Percentiles rank a stretch among this genome's conserved stretches.
These are phyloP conservation scores for Mariannaea elegans DNA, from an alignment of 2,329 filamentous ascomycete species.

Conservation along the genomic window DNA sequence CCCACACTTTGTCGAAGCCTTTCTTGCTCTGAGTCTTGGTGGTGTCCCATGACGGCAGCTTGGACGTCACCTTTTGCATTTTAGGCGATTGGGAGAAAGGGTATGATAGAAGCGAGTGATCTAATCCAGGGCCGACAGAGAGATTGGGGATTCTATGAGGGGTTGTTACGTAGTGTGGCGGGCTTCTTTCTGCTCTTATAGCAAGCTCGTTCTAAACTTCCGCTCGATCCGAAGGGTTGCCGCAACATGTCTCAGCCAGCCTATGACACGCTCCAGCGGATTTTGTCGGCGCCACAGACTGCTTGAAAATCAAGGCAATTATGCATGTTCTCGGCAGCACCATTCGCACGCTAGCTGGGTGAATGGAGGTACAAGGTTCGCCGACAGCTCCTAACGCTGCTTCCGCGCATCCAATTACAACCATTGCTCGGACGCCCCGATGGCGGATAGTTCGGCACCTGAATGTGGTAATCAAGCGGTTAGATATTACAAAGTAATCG, in stretches of 20 bases:
- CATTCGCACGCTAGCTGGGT: not conserved
- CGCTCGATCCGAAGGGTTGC: conserved; percentile 6
- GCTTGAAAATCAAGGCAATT: not conserved
- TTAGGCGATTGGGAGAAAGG: not conserved
- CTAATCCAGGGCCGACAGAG: not conserved
- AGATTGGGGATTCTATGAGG: not conserved
- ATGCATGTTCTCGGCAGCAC: not conserved
- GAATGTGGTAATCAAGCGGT: too few species aligned
- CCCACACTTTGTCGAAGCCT: conserved; percentile 79
- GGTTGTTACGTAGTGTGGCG: not conserved
- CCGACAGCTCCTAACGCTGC: not conserved
- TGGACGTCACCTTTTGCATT: conserved; percentile 48
- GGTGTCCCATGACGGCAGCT: conserved; percentile 59
- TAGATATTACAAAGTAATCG: too few species aligned
- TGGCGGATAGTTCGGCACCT: not conserved
- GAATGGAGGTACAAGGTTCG: not conserved
- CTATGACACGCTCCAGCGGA: not conserved
- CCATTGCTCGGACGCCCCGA: not conserved
- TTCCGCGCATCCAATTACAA: too few species aligned
- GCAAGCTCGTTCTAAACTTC: not conserved
- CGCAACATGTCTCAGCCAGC: not conserved
- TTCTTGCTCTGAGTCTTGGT: conserved; percentile 66
- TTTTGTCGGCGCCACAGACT: not conserved
- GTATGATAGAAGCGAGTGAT: not conserved
- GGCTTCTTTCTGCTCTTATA: not conserved